Conservation (phyloP, 2,329 filamentous ascomycete species). For the Leptographium radiaticola region DNA sequence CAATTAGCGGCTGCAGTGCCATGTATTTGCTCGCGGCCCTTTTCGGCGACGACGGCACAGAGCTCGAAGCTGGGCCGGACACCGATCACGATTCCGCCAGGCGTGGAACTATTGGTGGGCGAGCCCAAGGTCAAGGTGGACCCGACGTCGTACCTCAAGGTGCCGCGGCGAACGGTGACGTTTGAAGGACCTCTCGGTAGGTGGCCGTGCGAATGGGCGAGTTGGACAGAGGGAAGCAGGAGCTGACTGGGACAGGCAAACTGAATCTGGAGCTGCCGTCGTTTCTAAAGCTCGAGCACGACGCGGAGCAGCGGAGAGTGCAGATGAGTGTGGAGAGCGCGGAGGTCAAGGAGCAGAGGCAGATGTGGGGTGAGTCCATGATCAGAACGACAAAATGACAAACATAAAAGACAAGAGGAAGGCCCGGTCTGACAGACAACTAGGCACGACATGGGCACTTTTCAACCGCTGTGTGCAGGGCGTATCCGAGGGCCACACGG, state of each 20-base stretch:
- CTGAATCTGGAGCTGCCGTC: constrained; percentile 66
- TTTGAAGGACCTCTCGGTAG: constrained; percentile 71
- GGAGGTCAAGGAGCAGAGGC: constrained; percentile 60
- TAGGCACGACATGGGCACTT: constrained; percentile 82
- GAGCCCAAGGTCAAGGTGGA: constrained; percentile 43
- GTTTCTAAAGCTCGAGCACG: constrained; percentile 61
- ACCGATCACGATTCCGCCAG: constrained; percentile 67
- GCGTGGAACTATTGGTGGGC: constrained; percentile 63
- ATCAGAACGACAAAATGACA: neutral
- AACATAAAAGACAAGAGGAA: neutral
- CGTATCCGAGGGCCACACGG: constrained; percentile 91
- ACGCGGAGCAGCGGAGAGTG: constrained; percentile 49
- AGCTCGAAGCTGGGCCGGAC: constrained; percentile 78
- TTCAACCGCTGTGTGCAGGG: constrained; percentile 84
- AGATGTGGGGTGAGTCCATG: constrained; percentile 77
- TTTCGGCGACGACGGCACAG: constrained; percentile 56
- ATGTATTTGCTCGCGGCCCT: constrained; percentile 22
- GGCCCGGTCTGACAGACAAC: neutral
- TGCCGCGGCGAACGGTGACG: constrained; percentile 54
- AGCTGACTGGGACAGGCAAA: constrained; percentile 38
- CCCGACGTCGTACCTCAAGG: constrained; percentile 45
- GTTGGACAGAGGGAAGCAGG: neutral
- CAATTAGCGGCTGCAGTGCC: neutral
- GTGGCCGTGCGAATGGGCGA: constrained; percentile 17
- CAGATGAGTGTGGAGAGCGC: constrained; percentile 58